These are phyloP conservation scores for Pezicula neosporulosa DNA, from an alignment of 2,329 filamentous ascomycete genomes.

Conservation along the genomic window DNA sequence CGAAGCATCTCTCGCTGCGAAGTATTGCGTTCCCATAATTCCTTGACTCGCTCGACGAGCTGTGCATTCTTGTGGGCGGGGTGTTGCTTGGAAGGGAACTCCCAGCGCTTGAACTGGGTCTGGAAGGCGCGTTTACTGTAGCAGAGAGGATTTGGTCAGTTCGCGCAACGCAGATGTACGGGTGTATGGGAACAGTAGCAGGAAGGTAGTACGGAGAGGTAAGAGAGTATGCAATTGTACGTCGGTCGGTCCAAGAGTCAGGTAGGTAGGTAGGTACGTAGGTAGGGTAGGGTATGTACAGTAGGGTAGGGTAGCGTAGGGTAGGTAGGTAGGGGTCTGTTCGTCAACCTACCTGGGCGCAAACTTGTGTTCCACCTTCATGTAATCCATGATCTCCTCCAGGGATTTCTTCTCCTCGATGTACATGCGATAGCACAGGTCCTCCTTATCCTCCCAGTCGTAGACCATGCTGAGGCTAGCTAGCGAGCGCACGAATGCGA, in stretches of 20 bases:
- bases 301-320: conserved; percentile 8
- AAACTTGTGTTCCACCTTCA: conserved; percentile 63
- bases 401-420: conserved; percentile 71
- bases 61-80: conserved; percentile 66
- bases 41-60: conserved; percentile 66
- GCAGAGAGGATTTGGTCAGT: conserved; percentile 10
- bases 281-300: conserved; percentile 20
- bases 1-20: conserved; percentile 71
- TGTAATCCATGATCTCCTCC: conserved; percentile 71
- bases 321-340: neutral
- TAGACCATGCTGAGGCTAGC: conserved; percentile 39
- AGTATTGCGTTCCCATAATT: conserved; percentile 75
- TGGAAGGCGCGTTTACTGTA: conserved; percentile 72
- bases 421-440: conserved; percentile 67
- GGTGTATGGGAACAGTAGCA: neutral
- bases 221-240: conserved; percentile 2
- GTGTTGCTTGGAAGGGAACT: conserved; percentile 72
- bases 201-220: conserved; percentile 1
- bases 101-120: conserved; percentile 74
- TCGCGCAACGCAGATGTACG: conserved; percentile 8
- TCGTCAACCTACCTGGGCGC: conserved; percentile 56
- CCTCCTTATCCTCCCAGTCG: conserved; percentile 64
- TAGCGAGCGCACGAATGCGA: neutral
- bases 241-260: conserved; percentile 4
- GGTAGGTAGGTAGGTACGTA: too few species aligned